Conservation (phyloP, 768 basidiomycete genomes). For the Hirschioporus abietinus region DNA sequence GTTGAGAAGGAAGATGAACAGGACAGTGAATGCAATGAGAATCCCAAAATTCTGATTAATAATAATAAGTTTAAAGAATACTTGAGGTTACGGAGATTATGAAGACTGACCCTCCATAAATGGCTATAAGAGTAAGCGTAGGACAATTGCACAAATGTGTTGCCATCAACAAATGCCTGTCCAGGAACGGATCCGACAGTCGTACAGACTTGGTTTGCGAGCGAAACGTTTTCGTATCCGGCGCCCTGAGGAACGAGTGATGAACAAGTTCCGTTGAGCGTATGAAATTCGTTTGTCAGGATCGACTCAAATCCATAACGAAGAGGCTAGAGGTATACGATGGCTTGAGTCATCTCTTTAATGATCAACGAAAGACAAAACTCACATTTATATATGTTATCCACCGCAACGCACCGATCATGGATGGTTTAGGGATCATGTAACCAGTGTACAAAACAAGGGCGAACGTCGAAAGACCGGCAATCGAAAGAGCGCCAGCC, state of each 20-base stretch:
- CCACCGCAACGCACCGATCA: slow-evolving; percentile 22
- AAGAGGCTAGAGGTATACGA: slow-evolving; percentile 36
- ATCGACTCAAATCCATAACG: slow-evolving; percentile 33
- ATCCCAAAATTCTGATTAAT: slow-evolving; percentile 23
- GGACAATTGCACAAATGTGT: slow-evolving; percentile 31
- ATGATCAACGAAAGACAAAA: slow-evolving; percentile 9
- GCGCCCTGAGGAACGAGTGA: slow-evolving; percentile 14
- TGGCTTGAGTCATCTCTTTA: slow-evolving; percentile 24
- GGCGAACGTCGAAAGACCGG: slow-evolving; percentile 27
- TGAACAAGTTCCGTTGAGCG: slow-evolving; percentile 25
- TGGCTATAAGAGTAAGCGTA: slow-evolving; percentile 21
- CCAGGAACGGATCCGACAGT: slow-evolving; percentile 27
- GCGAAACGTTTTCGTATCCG: slow-evolving; percentile 15
- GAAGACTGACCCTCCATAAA: slow-evolving; percentile 19
- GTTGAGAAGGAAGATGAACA: slow-evolving; percentile 29
- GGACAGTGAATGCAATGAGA: slow-evolving; percentile 31
- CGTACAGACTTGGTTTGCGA: slow-evolving; percentile 31
- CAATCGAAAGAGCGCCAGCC: slow-evolving; percentile 11
- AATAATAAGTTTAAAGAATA: not conserved
- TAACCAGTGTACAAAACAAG: slow-evolving; percentile 31
- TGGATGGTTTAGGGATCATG: slow-evolving; percentile 16
- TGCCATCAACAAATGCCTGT: slow-evolving; percentile 26
- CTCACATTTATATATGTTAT: slow-evolving; percentile 28
- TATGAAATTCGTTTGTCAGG: slow-evolving; percentile 38
- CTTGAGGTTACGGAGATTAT: not conserved